These are phyloP conservation scores for Suhomyces canberraensis DNA, from an alignment of 805 yeast genomes.

Conservation along the genomic window DNA sequence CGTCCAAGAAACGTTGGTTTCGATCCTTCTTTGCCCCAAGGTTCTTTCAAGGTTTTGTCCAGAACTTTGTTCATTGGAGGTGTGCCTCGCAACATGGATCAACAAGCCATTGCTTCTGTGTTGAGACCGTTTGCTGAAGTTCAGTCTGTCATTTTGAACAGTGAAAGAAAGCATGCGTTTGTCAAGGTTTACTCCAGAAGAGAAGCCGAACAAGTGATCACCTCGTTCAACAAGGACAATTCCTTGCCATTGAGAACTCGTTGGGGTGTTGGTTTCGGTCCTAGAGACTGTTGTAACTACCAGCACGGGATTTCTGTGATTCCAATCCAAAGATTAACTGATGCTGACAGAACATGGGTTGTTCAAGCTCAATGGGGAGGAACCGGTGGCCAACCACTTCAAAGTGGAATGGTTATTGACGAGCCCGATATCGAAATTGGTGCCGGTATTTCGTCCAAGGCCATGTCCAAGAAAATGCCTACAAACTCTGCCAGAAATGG, in stretches of 20 bases:
- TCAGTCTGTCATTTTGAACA: slow-evolving; percentile 83
- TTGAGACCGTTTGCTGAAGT: slow-evolving; percentile 87
- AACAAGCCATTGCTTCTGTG: slow-evolving; percentile 62
- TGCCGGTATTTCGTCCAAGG: slow-evolving; percentile 87
- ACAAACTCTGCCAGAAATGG: slow-evolving; percentile 84
- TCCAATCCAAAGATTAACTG: slow-evolving; percentile 85
- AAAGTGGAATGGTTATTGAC: slow-evolving; percentile 78
- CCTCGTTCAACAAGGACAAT: slow-evolving; percentile 68
- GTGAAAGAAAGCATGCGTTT: slow-evolving; percentile 91
- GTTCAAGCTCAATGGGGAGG: slow-evolving; percentile 95
- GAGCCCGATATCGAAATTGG: slow-evolving; percentile 99
- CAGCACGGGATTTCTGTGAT: slow-evolving; percentile 85
- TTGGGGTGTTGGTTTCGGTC: slow-evolving; percentile 99
- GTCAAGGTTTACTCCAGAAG: slow-evolving; percentile 88
- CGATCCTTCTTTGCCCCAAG: slow-evolving; percentile 72
- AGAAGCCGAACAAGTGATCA: slow-evolving; percentile 84
- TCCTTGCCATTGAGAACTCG: slow-evolving; percentile 71
- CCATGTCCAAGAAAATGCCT: slow-evolving; percentile 89
- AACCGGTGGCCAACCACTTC: slow-evolving; percentile 81
- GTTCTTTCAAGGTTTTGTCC: slow-evolving; percentile 76
- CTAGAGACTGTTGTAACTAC: slow-evolving; percentile 96
- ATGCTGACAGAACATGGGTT: slow-evolving; percentile 90
- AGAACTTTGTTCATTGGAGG: slow-evolving; percentile 95
- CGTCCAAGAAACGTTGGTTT: slow-evolving; percentile 70
- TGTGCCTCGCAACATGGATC: slow-evolving; percentile 79